A percentile compares a stretch with the other conserved stretches of the same genome.
Evolutionary conservation across 2,329 filamentous ascomycete genomes (phyloP).

Genomic region (Coniella vitis): DNA sequence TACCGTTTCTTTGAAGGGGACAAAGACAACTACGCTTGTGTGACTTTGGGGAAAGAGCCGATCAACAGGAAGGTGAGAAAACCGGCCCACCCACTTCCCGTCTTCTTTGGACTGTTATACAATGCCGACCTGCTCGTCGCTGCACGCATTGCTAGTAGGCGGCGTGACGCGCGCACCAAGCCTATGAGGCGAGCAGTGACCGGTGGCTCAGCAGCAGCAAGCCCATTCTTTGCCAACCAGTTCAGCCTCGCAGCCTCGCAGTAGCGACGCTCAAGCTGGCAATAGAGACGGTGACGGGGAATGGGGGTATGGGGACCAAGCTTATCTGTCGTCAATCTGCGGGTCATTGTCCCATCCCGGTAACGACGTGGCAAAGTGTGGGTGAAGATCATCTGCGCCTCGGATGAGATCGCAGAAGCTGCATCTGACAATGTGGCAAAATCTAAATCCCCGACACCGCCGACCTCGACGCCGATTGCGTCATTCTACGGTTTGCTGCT

Average conservation of each 20-base stretch:
- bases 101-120: no score
- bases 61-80: no score
- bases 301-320: slow-evolving; percentile 3
- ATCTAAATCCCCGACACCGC: not conserved
- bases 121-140: no score
- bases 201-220: not conserved
- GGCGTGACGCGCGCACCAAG: no score
- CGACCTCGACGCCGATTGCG: not conserved
- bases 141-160: no score
- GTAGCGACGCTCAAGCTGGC: not conserved
- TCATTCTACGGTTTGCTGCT: not conserved
- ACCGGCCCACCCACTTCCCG: no score
- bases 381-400: not conserved
- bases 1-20: not conserved
- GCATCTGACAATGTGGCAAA: not conserved
- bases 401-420: not conserved
- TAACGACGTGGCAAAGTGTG: not conserved
- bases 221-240: not conserved
- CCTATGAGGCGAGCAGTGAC: no score
- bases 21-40: no score
- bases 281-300: not conserved
- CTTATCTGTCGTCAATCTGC: slow-evolving; percentile 15
- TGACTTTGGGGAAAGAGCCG: no score
- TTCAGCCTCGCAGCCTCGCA: not conserved
- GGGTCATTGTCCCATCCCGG: slow-evolving; percentile 3